These are phyloP conservation scores for Ustilago hordei DNA, from an alignment of 1,284 basidiomycete genomes.

Conservation along the genomic window DNA sequence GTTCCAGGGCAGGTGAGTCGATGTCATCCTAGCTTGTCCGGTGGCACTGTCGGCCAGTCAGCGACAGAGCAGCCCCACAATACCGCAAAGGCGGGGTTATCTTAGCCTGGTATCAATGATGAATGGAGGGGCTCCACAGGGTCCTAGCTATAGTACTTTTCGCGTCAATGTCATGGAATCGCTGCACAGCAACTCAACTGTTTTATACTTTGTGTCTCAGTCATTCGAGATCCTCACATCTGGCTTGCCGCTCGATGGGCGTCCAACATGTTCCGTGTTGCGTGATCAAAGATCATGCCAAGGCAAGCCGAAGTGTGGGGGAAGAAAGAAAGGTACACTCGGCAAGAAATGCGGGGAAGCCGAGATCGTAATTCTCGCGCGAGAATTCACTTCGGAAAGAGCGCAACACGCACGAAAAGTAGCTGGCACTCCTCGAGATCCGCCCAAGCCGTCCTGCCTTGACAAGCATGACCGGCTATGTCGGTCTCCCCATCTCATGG, in stretches of 20 bases:
- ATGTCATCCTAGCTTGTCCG: background rate
- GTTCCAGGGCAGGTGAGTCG: slow-evolving; percentile 4
- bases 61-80: background rate
- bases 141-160: background rate
- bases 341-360: slow-evolving; percentile 1
- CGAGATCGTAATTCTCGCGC: background rate
- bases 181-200: background rate
- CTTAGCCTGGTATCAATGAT: too few relatives aligned
- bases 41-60: background rate
- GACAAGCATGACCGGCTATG: background rate
- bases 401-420: background rate
- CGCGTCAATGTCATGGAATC: background rate
- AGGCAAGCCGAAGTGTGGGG: background rate
- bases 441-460: background rate
- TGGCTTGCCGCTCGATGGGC: too few relatives aligned
- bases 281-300: background rate
- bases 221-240: too few relatives aligned
- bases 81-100: background rate
- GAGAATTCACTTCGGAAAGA: background rate
- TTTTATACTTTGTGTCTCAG: background rate
- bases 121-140: background rate
- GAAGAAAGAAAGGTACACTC: background rate
- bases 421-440: background rate
- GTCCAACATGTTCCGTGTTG: background rate
- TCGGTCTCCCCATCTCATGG: background rate